Evolutionary conservation across 2,329 filamentous ascomycete species (phyloP), one percentile per base, ranked within the genome.

Genomic region (Sarocladium strictum): DNA sequence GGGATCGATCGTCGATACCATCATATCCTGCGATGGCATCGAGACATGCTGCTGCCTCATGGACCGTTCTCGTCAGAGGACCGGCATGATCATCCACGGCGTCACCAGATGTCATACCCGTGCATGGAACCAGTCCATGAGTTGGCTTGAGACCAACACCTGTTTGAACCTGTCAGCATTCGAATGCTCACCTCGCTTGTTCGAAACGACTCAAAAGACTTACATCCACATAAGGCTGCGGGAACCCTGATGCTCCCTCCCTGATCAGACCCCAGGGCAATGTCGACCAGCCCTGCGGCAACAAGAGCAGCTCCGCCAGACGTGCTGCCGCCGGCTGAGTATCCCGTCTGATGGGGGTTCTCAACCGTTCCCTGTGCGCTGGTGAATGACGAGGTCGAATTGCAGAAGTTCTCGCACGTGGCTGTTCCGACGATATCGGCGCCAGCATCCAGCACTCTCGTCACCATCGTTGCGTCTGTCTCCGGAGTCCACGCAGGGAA

Each of bases 401-500:
- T 73, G 58, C 76, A 81, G 49, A 76, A 74, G 59, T 79, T 79
- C 57, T 83, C 80, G 55, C 79, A 83, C 0, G 72, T 72, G 1
- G 76, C 69, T 1, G 77, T 80, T 11, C 79, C 75, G 7, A 72
- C 67, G 15, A 83, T 74, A 41, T 72, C 62, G 0, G 72, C 79
- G 0, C 79, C 79, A 2, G 76, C 76, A 15, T 79, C 72, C 2
- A 83, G 63, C 0, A 74, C 64, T 14, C 80, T 65, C 0, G 72
- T 76, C 21, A 81, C 76, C 1, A 81, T 72, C 0, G 77, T 80
- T 0, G 80, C 79, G 62, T 83, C 79, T 2, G 75, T 76, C 4
- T 64, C 68, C 0, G 79, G 76, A 0, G 70, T 76, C 78, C 78
- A 82, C 0, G 72, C 69, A 1, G 62, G 69, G 56, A 73, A 76